Evolutionary conservation across 768 basidiomycete genomes (phyloP), one percentile per base, ranked within the genome.

Genomic region (Lentinula sp.): DNA sequence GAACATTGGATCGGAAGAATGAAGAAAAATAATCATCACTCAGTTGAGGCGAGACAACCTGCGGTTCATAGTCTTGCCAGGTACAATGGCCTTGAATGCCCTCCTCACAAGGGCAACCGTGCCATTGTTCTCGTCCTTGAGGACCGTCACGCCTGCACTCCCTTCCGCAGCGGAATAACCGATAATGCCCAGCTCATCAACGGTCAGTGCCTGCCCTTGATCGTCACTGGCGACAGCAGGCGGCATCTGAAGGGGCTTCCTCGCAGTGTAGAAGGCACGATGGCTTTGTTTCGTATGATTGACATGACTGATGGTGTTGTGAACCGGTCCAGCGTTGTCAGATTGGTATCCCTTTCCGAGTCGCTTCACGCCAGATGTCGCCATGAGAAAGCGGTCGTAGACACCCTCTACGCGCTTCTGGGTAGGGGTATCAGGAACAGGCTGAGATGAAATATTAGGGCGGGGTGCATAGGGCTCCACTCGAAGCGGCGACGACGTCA

Each of bases 311-410:
- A 72, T 64, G 42, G 70, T 71, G 62, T 77, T 76, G 5, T 70
- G 70, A 43, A 79, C 67, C 3, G 83, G 78, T 23, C 76, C 80
- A 57, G 73, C 59, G 63, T 81, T 82, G 57, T 89, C 83, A 2
- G 89, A 91, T 71, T 93, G 88, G 66, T 93, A 92, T 6, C 91
- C 91, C 67, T 84, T 86, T 3, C 91, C 91, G 7, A 88, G 74
- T 32, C 90, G 88, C 68, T 86, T 91, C 43, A 93, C 90, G 31
- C 88, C 87, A 1, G 86, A 83, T 1, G 88, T 89, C 10, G 89
- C 86, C 87, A 91, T 89, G 32, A 93, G 76, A 75, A 92, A 87
- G 45, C 87, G 84, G 65, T 93, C 91, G 63, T 93, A 93, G 16
- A 88, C 87, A 59, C 83, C 83, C 74, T 92, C 90, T 31, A 89